A percentile compares a stretch with the other conserved stretches of the same genome.
Evolutionary conservation across 805 yeast species (phyloP).

Genomic region (Hemisphaericaspora nanyangensis): DNA sequence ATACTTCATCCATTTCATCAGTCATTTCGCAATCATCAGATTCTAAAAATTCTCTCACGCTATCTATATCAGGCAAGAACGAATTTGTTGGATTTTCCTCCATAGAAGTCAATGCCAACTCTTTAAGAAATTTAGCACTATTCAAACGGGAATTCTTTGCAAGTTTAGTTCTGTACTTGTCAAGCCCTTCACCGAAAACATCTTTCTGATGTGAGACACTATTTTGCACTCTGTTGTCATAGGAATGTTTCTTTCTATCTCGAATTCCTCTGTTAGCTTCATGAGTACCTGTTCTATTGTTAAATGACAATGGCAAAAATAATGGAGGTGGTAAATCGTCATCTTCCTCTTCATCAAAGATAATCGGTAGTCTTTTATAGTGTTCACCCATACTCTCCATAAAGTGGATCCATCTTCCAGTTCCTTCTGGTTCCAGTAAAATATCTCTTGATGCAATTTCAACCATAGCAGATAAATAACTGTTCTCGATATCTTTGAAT

Average conservation of each 20-base stretch:
- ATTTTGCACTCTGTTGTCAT: conserved; percentile 75
- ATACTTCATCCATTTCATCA: conserved; percentile 34
- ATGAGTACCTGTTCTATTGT: conserved; percentile 73
- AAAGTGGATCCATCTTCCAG: conserved; percentile 41
- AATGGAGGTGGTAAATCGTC: conserved; percentile 25
- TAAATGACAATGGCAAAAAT: conserved; percentile 59
- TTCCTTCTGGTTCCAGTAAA: conserved; percentile 47
- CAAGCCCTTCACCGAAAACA: conserved; percentile 74
- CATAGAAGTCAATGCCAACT: conserved; percentile 51
- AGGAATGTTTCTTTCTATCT: conserved; percentile 75
- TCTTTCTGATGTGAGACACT: conserved; percentile 64
- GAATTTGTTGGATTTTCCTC: conserved; percentile 23
- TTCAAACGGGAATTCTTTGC: conserved; percentile 49
- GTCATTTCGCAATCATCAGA: conserved; percentile 31
- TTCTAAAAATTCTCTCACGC: conserved; percentile 53
- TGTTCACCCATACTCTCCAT: conserved; percentile 10
- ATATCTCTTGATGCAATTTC: conserved; percentile 73
- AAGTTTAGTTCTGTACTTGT: conserved; percentile 48
- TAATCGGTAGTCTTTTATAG: not conserved
- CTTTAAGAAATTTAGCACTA: conserved; percentile 52
- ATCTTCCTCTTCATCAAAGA: not conserved
- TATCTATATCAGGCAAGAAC: conserved; percentile 55
- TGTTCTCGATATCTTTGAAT: conserved; percentile 29
- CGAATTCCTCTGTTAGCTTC: conserved; percentile 80
- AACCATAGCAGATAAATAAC: conserved; percentile 59